Percentiles rank a stretch among this genome's conserved stretches.
Conservation (phyloP, 441 rosid genomes). For the Populus hybrid region DNA sequence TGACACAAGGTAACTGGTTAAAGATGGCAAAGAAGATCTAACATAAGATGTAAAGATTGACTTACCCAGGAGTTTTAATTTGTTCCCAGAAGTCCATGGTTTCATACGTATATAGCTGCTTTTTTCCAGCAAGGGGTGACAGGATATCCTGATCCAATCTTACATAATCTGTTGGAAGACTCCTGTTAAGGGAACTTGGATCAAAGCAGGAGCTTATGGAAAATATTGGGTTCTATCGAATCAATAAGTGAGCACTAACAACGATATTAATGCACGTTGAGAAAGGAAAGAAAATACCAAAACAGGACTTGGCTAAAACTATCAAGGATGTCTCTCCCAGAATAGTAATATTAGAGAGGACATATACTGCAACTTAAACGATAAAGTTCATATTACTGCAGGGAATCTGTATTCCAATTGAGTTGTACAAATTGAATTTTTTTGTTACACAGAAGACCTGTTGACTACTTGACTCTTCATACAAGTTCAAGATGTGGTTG, state of each 20-base stretch:
- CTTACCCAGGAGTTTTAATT: constrained; percentile 91
- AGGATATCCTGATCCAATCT: constrained; percentile 93
- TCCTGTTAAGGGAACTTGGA: constrained; percentile 41
- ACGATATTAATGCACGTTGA: neutral
- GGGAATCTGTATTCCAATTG: neutral
- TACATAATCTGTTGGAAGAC: constrained; percentile 61
- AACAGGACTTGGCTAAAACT: neutral
- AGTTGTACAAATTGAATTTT: neutral
- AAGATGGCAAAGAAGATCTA: neutral
- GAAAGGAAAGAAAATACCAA: neutral
- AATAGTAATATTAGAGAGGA: no score
- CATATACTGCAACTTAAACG: neutral
- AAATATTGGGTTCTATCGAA: constrained; percentile 5
- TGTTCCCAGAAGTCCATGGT: constrained; percentile 97
- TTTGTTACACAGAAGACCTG: neutral
- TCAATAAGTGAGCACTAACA: neutral
- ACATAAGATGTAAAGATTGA: constrained; percentile 9
- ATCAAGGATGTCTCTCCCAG: neutral
- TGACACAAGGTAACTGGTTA: neutral
- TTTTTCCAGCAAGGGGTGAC: constrained; percentile 93
- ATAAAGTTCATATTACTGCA: neutral
- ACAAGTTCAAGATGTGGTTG: neutral
- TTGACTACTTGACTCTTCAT: neutral
- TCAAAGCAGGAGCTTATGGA: constrained; percentile 12
- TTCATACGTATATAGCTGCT: constrained; percentile 71